Conservation (phyloP, 129 eudicot species). For the Flaveria sonorensis region DNA sequence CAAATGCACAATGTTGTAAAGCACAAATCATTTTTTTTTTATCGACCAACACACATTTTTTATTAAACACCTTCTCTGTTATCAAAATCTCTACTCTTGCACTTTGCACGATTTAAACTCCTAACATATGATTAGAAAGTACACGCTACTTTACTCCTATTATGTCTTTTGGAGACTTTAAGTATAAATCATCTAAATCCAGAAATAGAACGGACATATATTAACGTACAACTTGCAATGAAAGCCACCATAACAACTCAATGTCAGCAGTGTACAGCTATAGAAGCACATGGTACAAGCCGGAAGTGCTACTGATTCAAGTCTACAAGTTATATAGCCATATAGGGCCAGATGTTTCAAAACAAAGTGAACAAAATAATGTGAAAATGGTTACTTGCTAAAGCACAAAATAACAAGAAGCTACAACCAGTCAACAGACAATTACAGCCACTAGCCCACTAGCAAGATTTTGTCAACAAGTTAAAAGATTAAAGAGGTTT, state of each 20-base stretch:
- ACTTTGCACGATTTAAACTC: too few species aligned
- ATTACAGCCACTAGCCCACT: conserved; percentile 15
- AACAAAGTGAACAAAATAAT: not conserved
- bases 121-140: too few species aligned
- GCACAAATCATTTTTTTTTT: too few species aligned
- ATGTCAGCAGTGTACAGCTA: conserved; percentile 6
- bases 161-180: too few species aligned
- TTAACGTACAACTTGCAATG: not conserved
- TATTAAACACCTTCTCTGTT: too few species aligned
- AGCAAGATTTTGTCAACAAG: conserved; percentile 37
- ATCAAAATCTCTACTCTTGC: too few species aligned
- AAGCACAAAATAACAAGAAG: too few species aligned
- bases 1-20: too few species aligned
- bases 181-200: too few species aligned
- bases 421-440: conserved; percentile 17
- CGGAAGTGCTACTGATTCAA: not conserved
- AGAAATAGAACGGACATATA: not conserved
- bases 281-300: conserved; percentile 20
- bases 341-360: conserved; percentile 3
- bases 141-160: too few species aligned
- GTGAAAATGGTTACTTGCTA: too few species aligned
- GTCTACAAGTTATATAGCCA: not conserved
- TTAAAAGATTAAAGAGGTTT: conserved; percentile 29
- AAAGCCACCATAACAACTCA: not conserved
- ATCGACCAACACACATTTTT: too few species aligned